Conservation (phyloP, 371 early-diverging fungal species). For the Funneliformis caledonium region DNA sequence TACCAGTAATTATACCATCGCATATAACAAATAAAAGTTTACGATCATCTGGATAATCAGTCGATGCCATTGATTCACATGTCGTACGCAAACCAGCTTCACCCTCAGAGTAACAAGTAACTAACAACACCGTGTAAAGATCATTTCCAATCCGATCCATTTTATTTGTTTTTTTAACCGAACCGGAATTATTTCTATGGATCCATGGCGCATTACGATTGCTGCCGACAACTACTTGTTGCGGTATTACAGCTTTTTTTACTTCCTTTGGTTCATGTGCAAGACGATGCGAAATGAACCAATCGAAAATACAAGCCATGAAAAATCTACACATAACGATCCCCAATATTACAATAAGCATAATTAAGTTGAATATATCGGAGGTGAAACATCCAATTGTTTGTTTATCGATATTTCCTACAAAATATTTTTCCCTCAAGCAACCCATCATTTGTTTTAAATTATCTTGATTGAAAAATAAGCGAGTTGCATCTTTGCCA, state of each 20-base stretch:
- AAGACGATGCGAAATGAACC: conserved; percentile 77
- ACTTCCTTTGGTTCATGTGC: conserved; percentile 53
- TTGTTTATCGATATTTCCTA: conserved; percentile 81
- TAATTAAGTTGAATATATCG: conserved; percentile 68
- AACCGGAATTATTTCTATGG: conserved; percentile 39
- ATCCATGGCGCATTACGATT: conserved; percentile 43
- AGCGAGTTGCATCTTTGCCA: conserved; percentile 72
- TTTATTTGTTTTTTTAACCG: conserved; percentile 37
- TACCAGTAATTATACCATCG: conserved; percentile 87
- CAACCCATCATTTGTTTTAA: conserved; percentile 61
- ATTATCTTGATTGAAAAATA: conserved; percentile 60
- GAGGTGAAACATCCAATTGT: conserved; percentile 88
- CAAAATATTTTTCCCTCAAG: conserved; percentile 62
- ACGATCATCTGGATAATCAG: conserved; percentile 85
- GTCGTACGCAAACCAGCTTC: conserved; percentile 85
- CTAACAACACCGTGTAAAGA: conserved; percentile 66
- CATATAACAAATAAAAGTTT: conserved; percentile 92
- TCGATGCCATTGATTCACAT: conserved; percentile 86
- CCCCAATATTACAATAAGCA: conserved; percentile 67
- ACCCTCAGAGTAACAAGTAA: conserved; percentile 93
- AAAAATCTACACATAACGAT: conserved; percentile 78
- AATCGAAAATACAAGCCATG: conserved; percentile 85
- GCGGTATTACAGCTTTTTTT: conserved; percentile 43
- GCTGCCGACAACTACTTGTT: conserved; percentile 40
- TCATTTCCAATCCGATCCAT: conserved; percentile 59